Evolutionary conservation across 2,329 filamentous ascomycete genomes (phyloP), one percentile per base, ranked within the genome.

Genomic region (Gyromitra esculenta): DNA sequence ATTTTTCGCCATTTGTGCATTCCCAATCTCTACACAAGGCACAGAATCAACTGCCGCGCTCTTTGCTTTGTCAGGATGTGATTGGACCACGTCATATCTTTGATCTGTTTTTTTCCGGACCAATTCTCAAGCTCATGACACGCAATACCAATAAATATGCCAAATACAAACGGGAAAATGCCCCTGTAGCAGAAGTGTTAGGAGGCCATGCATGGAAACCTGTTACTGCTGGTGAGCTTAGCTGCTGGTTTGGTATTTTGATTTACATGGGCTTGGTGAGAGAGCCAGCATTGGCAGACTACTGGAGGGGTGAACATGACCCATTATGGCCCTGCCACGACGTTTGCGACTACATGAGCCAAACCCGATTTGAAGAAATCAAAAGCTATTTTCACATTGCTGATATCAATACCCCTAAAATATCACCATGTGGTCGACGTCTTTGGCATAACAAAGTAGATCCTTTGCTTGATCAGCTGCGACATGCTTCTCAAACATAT

Each of bases 161-260:
- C 43, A 15, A 48, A 15, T 2, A 15, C 2, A 48, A 48, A 48
- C 1, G 11, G 11, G 4, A 48, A 15, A 48, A 15, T 15, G 2
- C 2, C 0, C 11, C 43, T n/a, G 11, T 15, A 1, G 1, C 13
- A 48, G 43, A 48, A 48, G 11, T n/a, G n/a, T n/a, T n/a, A n/a
- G n/a, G n/a, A n/a, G 43, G 43, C 1, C 11, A 9, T 0, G 4
- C 43, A 48, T 74, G 71, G 63, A 15, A 59, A 8, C 59, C 37
- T 11, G 39, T 68, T 1, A 25, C 15, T 6, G 0, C 39, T 31
- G 8, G 8, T 7, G 50, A 74, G 31, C 21, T 74, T 4, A 54
- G 25, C 7, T 43, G 25, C 13, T 74, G 62, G 64, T 62, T 74
- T 35, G 71, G 56, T 7, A 68, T 69, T 48, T 35, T 74, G n/a